Base-by-base conservation (phyloP, 2,329 filamentous ascomycete species). In the Cladophialophora yegresii region DNA sequence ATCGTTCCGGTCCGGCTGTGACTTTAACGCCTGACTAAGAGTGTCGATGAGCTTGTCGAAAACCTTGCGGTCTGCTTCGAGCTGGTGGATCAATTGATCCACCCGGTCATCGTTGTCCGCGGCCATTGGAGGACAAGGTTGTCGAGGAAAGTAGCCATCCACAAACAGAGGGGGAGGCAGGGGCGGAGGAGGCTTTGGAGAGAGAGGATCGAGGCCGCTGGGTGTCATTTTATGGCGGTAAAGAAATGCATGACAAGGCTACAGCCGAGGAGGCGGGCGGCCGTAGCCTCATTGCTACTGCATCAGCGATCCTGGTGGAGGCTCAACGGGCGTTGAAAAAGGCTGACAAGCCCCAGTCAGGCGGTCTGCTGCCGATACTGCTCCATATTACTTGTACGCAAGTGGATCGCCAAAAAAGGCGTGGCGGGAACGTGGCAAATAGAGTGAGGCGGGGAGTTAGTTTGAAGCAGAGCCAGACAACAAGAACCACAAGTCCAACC, bases 31-130 rank as follows among this genome's bases (percentile, higher is more conserved):
- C 54, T 70, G 65, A 23, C 50, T 58, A 20, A 72, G 62, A 23
- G 69, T 65, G 47, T 71, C 69, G 33, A 71, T 61, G 23, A 70
- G 47, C 64, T 65, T 67, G 26, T 64, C 68, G 13, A 71, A 67
- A 8, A 65, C 64, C 45, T 58, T 59, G 32, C 69, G 61, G 53
- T 72, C 70, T 16, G 62, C 64, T 57, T 70, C 65, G 36, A 72
- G 64, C 58, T 70, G 68, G 36, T 67, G 65, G 50, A 72, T 65
- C 60, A 72, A 60, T 54, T 63, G 53, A 45, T 63, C 60, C 40
- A 70, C 55, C 16, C 63, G 67, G 30, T 64, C 64, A 54, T 63
- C 63, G 45, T 53, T 63, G 54, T 72, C 68, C 20, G 70, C 57
- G n/a, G 69, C 68, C 70, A 72, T 72, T 20, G 26, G 57, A 22